phyloP scores from a whole-genome alignment of 2,329 filamentous ascomycete species.

The Helotiales sp. region DNA sequence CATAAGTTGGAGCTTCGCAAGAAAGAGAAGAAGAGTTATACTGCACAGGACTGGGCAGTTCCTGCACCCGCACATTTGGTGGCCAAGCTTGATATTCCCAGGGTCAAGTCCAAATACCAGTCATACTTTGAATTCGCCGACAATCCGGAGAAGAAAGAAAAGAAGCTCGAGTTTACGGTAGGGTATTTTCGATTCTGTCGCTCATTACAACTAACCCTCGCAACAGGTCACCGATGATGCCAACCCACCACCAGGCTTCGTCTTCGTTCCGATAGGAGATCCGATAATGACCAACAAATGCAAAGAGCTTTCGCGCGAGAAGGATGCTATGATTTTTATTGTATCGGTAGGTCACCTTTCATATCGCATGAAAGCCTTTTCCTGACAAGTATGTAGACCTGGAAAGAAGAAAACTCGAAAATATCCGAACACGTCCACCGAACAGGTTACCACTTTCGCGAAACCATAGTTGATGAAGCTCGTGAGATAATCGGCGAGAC shows the following conservation, averaged over 20 bases:
- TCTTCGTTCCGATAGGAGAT: slow-evolving; percentile 63
- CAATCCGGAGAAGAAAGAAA: slow-evolving; percentile 60
- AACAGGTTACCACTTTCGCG: slow-evolving; percentile 59
- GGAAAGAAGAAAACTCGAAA: slow-evolving; percentile 31
- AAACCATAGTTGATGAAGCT: slow-evolving; percentile 60
- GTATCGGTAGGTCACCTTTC: slow-evolving; percentile 55
- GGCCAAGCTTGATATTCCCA: slow-evolving; percentile 34
- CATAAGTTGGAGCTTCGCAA: slow-evolving; percentile 30
- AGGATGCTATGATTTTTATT: slow-evolving; percentile 64
- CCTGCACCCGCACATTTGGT: slow-evolving; percentile 33
- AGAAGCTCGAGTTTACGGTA: slow-evolving; percentile 65
- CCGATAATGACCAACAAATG: slow-evolving; percentile 59
- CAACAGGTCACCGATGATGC: slow-evolving; percentile 52
- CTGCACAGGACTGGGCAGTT: slow-evolving; percentile 30
- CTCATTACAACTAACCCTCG: slow-evolving; percentile 14
- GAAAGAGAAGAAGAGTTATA: slow-evolving; percentile 29
- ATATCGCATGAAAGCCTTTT: not conserved
- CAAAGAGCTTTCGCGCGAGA: slow-evolving; percentile 64
- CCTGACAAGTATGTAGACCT: slow-evolving; percentile 7
- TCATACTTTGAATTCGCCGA: slow-evolving; percentile 65
- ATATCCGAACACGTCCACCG: slow-evolving; percentile 53
- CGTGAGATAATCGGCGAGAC: slow-evolving; percentile 33
- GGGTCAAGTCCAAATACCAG: slow-evolving; percentile 52
- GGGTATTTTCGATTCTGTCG: slow-evolving; percentile 3
- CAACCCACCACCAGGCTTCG: slow-evolving; percentile 59